Evolutionary conservation across 1,284 basidiomycete species (phyloP).

Genomic region (Meira nashicola): DNA sequence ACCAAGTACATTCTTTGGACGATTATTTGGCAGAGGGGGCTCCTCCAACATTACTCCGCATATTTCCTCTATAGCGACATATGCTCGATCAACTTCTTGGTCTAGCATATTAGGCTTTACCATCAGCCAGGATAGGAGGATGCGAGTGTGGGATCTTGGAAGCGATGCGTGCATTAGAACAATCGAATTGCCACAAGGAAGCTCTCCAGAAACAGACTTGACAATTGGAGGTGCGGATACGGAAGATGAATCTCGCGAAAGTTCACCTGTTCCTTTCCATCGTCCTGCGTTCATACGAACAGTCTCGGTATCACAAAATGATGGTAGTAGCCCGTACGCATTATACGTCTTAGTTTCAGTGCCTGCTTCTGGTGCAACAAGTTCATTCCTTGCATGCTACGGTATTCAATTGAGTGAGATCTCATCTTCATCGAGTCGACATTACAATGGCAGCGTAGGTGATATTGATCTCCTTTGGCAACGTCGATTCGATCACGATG

Average conservation of each 20-base stretch:
- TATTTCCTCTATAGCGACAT: slow-evolving; percentile 32
- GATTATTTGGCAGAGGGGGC: slow-evolving; percentile 39
- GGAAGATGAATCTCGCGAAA: neutral
- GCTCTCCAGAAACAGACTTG: slow-evolving; percentile 8
- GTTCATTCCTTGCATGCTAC: slow-evolving; percentile 42
- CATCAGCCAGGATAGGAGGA: slow-evolving; percentile 43
- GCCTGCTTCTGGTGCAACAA: slow-evolving; percentile 33
- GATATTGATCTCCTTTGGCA: slow-evolving; percentile 42
- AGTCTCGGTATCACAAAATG: slow-evolving; percentile 2
- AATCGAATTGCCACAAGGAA: slow-evolving; percentile 33
- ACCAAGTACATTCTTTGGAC: slow-evolving; percentile 27
- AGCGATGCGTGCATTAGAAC: slow-evolving; percentile 45
- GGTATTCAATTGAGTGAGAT: slow-evolving; percentile 39
- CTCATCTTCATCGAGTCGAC: slow-evolving; percentile 16
- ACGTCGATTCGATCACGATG: slow-evolving; percentile 35
- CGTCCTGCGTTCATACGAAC: neutral
- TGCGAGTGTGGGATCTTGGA: slow-evolving; percentile 45
- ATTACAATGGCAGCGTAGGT: slow-evolving; percentile 27
- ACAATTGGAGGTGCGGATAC: slow-evolving; percentile 17
- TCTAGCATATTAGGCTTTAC: slow-evolving; percentile 35
- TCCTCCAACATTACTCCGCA: slow-evolving; percentile 24
- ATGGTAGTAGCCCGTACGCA: slow-evolving; percentile 22
- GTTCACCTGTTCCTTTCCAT: neutral
- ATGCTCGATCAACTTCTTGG: slow-evolving; percentile 18
- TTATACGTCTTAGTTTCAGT: slow-evolving; percentile 40